Percentiles rank a stretch among this genome's conserved stretches.
Conservation (phyloP, 2,329 filamentous ascomycete species). For the Cladosporium sp. region DNA sequence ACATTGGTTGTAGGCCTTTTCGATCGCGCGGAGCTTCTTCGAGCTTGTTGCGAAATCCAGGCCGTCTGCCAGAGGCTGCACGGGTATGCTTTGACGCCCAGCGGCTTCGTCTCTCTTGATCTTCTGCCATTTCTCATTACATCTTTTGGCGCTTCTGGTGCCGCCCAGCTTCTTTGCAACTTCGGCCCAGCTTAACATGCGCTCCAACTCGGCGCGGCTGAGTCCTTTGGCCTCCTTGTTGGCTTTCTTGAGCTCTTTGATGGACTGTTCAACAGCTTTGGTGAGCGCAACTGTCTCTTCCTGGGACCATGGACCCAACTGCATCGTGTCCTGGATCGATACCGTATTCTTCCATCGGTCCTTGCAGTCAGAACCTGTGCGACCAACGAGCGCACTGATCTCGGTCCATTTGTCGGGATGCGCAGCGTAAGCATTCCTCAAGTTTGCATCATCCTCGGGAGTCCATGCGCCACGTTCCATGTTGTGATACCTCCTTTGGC, state of each 20-base stretch:
- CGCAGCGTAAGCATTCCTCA: conserved; percentile 50
- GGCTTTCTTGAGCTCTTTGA: conserved; percentile 50
- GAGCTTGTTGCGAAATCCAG: neutral
- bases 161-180: conserved; percentile 64
- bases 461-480: conserved; percentile 62
- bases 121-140: conserved; percentile 65
- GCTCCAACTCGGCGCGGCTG: conserved; percentile 48
- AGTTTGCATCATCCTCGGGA: conserved; percentile 57
- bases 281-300: conserved; percentile 54
- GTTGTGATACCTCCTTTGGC: conserved; percentile 66
- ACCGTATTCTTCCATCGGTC: conserved; percentile 71
- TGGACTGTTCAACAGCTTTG: conserved; percentile 54
- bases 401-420: conserved; percentile 60
- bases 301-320: conserved; percentile 59
- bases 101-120: conserved; percentile 35
- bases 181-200: conserved; percentile 64
- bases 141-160: conserved; percentile 66
- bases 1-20: conserved; percentile 36
- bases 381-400: conserved; percentile 63
- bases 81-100: neutral
- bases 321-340: conserved; percentile 56
- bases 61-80: neutral
- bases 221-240: conserved; percentile 35
- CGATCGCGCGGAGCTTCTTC: conserved; percentile 23
- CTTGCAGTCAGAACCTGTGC: conserved; percentile 65